Evolutionary conservation across 768 basidiomycete genomes (phyloP).

Genomic region (Peribolospora baueri): DNA sequence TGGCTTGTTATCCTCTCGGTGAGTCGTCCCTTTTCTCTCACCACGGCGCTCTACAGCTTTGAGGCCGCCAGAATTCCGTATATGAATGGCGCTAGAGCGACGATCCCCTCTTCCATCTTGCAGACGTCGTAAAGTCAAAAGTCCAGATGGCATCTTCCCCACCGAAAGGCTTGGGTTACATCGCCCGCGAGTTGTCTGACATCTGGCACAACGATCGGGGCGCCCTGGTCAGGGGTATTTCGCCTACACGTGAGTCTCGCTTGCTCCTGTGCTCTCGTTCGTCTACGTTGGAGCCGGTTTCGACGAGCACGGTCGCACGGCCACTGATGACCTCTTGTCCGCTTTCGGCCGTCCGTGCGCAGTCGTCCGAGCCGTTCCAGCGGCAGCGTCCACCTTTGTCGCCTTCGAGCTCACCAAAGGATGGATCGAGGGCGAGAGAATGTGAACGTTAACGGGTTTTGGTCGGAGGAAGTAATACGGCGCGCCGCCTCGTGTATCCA

Average conservation of each 20-base stretch:
- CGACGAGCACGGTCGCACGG: too few species aligned
- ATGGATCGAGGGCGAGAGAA: too few species aligned
- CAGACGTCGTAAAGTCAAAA: conserved; percentile 10
- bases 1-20: conserved; percentile 76
- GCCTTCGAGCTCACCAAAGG: too few species aligned
- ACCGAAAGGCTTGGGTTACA: conserved; percentile 11
- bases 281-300: too few species aligned
- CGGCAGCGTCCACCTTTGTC: too few species aligned
- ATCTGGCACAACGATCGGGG: conserved; percentile 12
- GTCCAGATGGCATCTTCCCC: conserved; percentile 14
- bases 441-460: too few species aligned
- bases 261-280: too few species aligned
- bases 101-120: not conserved
- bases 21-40: not conserved
- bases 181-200: conserved; percentile 8
- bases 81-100: conserved; percentile 47
- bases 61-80: conserved; percentile 33
- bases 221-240: conserved; percentile 15
- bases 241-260: conserved; percentile 13
- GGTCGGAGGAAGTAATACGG: too few species aligned
- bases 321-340: too few species aligned
- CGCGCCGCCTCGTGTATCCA: too few species aligned
- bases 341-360: too few species aligned
- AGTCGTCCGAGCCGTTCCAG: too few species aligned
- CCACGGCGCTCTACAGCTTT: not conserved